These are phyloP conservation scores for Linum trigynum DNA, from an alignment of 345 rosid species.

Conservation along the genomic window DNA sequence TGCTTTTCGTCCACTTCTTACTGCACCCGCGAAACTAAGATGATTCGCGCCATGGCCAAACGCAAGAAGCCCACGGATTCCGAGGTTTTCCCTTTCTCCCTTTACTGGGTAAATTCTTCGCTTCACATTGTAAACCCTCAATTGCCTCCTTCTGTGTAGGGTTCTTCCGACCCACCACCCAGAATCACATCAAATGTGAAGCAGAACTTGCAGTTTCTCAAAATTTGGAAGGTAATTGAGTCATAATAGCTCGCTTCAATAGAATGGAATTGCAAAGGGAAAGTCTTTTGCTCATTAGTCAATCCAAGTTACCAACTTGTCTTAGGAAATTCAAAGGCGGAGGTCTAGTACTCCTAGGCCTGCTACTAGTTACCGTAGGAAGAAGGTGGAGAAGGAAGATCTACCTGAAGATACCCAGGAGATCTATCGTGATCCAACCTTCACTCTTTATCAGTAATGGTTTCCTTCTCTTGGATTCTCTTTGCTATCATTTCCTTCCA, in stretches of 20 bases:
- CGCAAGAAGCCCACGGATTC: constrained; percentile 38
- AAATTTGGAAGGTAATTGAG: constrained; percentile 58
- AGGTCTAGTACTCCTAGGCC: constrained; percentile 57
- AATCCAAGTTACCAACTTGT: neutral
- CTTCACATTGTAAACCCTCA: too few relatives aligned
- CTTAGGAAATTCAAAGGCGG: constrained; percentile 60
- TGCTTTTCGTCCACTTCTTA: constrained; percentile 19
- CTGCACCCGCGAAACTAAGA: constrained; percentile 11
- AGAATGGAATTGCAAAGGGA: too few relatives aligned
- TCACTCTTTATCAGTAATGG: constrained; percentile 69
- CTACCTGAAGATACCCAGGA: constrained; percentile 46
- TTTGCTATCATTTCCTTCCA: neutral
- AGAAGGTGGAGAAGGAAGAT: constrained; percentile 63
- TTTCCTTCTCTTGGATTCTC: constrained; percentile 10
- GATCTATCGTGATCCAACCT: constrained; percentile 62
- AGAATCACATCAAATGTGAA: too few relatives aligned
- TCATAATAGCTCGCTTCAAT: neutral
- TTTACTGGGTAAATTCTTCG: too few relatives aligned
- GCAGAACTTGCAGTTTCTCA: constrained; percentile 64
- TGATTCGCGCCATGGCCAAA: constrained; percentile 35
- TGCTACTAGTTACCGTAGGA: constrained; percentile 78
- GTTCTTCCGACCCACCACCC: too few relatives aligned
- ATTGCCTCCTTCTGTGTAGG: too few relatives aligned
- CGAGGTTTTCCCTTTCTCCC: too few relatives aligned
- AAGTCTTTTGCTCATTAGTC: constrained; percentile 5